Conservation (phyloP, 371 early-diverging fungal genomes). For the Rhizopus stolonifer region DNA sequence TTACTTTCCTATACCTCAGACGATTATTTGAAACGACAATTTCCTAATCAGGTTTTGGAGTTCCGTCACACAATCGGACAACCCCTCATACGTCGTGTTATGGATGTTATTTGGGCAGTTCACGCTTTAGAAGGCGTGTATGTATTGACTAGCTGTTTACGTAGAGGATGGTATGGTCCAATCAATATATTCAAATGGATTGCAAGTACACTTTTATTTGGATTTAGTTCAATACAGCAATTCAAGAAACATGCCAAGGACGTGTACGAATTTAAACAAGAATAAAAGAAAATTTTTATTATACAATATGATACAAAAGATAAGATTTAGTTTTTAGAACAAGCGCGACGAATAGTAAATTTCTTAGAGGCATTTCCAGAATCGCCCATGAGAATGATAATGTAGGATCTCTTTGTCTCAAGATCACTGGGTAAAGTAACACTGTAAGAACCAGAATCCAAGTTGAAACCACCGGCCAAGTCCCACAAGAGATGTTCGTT, state of each 20-base stretch:
- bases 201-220: constrained; percentile 31
- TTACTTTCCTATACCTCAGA: constrained; percentile 21
- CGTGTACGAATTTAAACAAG: constrained; percentile 8
- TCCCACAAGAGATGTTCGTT: constrained; percentile 39
- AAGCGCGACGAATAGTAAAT: constrained; percentile 31
- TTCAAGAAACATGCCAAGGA: constrained; percentile 31
- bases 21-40: constrained; percentile 18
- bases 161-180: constrained; percentile 45
- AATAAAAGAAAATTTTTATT: constrained; percentile 6
- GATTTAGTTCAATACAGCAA: constrained; percentile 24
- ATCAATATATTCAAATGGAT: constrained; percentile 39
- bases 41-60: constrained; percentile 12
- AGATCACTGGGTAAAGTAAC: constrained; percentile 37
- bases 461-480: constrained; percentile 32
- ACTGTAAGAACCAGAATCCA: constrained; percentile 28
- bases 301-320: constrained; percentile 5
- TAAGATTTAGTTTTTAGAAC: not conserved
- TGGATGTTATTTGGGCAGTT: constrained; percentile 5
- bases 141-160: constrained; percentile 29
- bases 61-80: constrained; percentile 15
- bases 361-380: constrained; percentile 48
- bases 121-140: constrained; percentile 26
- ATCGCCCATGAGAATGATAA: constrained; percentile 47
- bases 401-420: constrained; percentile 30
- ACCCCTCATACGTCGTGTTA: not conserved